Base-by-base conservation (phyloP, 176 grass and related monocot species). In the Musa beccarii region DNA sequence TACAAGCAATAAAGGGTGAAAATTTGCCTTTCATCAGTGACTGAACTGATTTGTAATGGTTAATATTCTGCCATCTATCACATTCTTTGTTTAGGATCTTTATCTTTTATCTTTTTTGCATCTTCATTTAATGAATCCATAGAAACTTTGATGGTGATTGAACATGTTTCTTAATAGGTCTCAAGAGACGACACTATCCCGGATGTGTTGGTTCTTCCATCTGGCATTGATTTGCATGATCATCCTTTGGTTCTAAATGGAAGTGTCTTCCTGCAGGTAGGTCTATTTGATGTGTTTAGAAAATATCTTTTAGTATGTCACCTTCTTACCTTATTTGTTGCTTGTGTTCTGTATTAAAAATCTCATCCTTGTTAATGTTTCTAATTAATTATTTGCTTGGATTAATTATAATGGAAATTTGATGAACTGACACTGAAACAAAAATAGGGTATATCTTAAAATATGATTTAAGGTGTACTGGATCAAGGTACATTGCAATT, bases 141-240 rank as follows among this genome's bases (percentile, higher is more conserved):
- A 51, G 9, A 70, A 70, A 1, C 1, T 51, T 17, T 61, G 21
- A 23, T 59, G 21, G 3, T 68, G 26, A 71, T 70, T 16, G 24
- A 66, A 65, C 28, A 20, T 59, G 23, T 59, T 85, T 77, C 84
- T 56, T 81, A 68, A 43, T 85, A 93, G 95, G 86, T 91, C 25
- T 74, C 52, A 19, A 81, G 75, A 75, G 95, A 98, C 71, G 78
- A 87, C 66, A 85, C 93, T 56, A 57, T 98, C 81, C 84, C 88
- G 51, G 90, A 93, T 67, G 75, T 93, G 82, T 80, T 98, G 74
- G 78, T 86, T 34, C 88, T 93, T 54, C 85, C 88, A 0, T 80
- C 94, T 75, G 90, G 90, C 63, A 75, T 81, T 82, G 94, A 93
- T 93, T 71, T 98, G 76, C 94, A 98, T 74, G 87, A 85, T 65